Evolutionary conservation across 2,329 filamentous ascomycete species (phyloP).

Genomic region (Sporothrix brasiliensis): DNA sequence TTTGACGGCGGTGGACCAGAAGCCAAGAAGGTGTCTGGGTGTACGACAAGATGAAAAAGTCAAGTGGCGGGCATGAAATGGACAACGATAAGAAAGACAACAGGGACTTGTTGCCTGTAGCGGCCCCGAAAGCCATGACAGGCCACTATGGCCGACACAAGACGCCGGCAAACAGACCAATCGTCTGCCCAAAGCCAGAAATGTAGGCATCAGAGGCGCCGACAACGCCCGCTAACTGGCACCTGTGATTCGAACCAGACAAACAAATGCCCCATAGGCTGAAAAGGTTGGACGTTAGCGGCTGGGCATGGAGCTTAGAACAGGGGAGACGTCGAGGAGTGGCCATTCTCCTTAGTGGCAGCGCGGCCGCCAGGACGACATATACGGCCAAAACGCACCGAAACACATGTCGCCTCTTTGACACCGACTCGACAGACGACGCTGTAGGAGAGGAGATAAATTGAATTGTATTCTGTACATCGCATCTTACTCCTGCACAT

Average conservation of each 20-base stretch:
- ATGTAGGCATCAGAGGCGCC: background rate
- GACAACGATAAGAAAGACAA: background rate
- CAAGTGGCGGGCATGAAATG: background rate
- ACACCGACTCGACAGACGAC: too few relatives aligned
- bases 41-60: background rate
- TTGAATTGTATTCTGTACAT: too few relatives aligned
- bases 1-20: background rate
- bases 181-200: background rate
- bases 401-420: too few relatives aligned
- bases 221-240: background rate
- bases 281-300: conserved; percentile 20
- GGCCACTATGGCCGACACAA: background rate
- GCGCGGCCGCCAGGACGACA: background rate
- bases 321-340: background rate
- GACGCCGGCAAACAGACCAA: background rate
- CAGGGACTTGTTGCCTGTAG: too few relatives aligned
- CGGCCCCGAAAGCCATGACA: background rate
- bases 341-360: background rate
- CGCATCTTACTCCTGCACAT: too few relatives aligned
- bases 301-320: conserved; percentile 19
- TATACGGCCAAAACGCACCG: too few relatives aligned
- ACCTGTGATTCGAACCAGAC: background rate
- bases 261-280: background rate
- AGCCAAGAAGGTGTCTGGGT: background rate
- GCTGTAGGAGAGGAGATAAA: too few relatives aligned